Evolutionary conservation across 306 rosid genomes (phyloP), one percentile per base, ranked within the genome.

Genomic region (Medicago lupulina): DNA sequence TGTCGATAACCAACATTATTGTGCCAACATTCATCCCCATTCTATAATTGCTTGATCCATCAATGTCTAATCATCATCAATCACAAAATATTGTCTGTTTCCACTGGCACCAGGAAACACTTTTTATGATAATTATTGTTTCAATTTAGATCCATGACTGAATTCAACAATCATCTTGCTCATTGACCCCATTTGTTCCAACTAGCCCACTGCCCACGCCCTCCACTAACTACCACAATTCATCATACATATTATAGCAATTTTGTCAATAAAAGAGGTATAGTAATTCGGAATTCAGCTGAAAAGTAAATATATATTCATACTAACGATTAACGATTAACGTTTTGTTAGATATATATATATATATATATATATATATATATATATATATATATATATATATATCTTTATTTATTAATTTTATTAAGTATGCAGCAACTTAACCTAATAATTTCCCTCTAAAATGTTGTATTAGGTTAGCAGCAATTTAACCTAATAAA

Each of bases 121-220:
- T 53, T 53, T 53, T 53, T 17, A 53, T 53, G 25, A 28, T 19
- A 17, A 53, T 53, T 53, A 53, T 53, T 53, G 18, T 53, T 53
- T 28, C 60, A 17, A 53, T 67, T 51, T 18, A 23, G 31, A 53
- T 71, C 36, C 47, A 51, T 51, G 9, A 77, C 14, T 17, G 4
- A 57, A 77, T 68, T 16, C n/a, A 50, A 9, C 34, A 61, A 75
- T 70, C 54, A 59, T 69, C 73, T 50, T 36, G 46, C 44, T 15
- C 38, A 1, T 47, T 75, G 63, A 75, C 71, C 6, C 63, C 40
- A 75, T 74, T 9, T 73, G 15, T 39, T 21, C 67, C 44, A 28
- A 23, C 64, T 58, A 58, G 6, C 61, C 31, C 61, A 58, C 15
- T 23, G 6, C 61, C 31, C 61, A 58, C 15, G 36, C 58, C 25